Conservation (phyloP, 805 yeast species). For the Metschnikowia noctiluminum region DNA sequence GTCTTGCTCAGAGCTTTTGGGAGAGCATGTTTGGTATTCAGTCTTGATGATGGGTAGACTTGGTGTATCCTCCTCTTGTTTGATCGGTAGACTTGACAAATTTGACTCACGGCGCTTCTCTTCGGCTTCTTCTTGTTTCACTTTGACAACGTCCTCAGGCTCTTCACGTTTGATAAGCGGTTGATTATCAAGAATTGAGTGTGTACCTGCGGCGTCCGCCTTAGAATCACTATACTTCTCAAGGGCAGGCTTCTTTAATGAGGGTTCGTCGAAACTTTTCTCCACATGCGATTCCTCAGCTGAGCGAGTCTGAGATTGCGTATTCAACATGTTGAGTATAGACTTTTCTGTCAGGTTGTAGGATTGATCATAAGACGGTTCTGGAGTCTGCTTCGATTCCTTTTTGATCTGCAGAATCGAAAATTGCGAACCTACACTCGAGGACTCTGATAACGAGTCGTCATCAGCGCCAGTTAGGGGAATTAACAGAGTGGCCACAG, state of each 20-base stretch:
- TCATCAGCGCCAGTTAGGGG: conserved; percentile 19
- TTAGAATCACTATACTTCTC: too few species aligned
- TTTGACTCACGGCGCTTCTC: not conserved
- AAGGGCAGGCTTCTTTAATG: too few species aligned
- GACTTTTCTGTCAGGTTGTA: conserved; percentile 40
- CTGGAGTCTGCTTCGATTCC: not conserved
- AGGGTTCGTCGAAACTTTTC: too few species aligned
- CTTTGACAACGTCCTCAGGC: not conserved
- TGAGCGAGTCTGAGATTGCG: conserved; percentile 16
- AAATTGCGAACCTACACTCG: conserved; percentile 7
- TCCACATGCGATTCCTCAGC: not conserved
- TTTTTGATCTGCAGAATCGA: not conserved
- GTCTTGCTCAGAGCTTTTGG: not conserved
- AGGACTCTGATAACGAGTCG: conserved; percentile 10
- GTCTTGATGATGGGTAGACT: not conserved
- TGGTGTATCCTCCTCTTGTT: not conserved
- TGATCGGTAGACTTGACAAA: not conserved
- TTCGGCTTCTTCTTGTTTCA: not conserved
- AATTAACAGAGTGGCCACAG: conserved; percentile 31
- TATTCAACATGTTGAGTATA: conserved; percentile 36
- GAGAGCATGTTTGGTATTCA: not conserved
- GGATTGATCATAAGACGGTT: conserved; percentile 31
- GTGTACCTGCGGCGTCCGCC: too few species aligned
- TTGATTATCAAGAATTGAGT: too few species aligned
- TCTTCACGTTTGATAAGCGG: too few species aligned